Conservation (phyloP, 2,329 filamentous ascomycete genomes). For the Penicillium hordei region DNA sequence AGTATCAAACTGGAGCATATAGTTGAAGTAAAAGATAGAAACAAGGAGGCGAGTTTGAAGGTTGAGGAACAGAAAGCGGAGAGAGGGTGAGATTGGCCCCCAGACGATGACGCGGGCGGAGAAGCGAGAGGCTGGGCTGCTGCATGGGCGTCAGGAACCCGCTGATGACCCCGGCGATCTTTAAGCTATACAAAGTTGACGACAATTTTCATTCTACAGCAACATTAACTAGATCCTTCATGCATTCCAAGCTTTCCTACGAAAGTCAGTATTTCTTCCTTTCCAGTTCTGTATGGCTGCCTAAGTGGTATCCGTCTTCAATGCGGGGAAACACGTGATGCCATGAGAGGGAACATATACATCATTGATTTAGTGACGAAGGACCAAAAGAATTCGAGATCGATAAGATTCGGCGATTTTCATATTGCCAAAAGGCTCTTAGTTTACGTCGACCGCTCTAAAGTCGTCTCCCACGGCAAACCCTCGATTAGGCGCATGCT, state of each 20-base stretch:
- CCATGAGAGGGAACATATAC: background rate
- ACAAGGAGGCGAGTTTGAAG: constrained; percentile 6
- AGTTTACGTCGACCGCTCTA: too few species aligned
- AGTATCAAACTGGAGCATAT: background rate
- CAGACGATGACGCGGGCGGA: constrained; percentile 36
- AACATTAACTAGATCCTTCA: background rate
- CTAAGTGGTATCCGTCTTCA: background rate
- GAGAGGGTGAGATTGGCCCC: constrained; percentile 21
- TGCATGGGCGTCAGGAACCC: constrained; percentile 21
- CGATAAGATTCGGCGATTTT: too few species aligned
- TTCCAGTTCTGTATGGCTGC: background rate
- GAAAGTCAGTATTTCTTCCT: background rate
- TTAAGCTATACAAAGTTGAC: background rate
- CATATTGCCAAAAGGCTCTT: too few species aligned
- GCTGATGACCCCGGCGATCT: background rate
- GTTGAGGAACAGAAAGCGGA: constrained; percentile 15
- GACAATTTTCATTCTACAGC: background rate
- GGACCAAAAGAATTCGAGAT: background rate
- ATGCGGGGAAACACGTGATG: constrained; percentile 9
- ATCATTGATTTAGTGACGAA: background rate
- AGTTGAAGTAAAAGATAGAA: background rate
- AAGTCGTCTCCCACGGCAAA: too few species aligned
- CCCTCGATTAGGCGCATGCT: too few species aligned
- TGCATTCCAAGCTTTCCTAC: background rate
- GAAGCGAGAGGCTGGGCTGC: constrained; percentile 28